Evolutionary conservation across 306 rosid species (phyloP).

Genomic region (Vicia sativa): DNA sequence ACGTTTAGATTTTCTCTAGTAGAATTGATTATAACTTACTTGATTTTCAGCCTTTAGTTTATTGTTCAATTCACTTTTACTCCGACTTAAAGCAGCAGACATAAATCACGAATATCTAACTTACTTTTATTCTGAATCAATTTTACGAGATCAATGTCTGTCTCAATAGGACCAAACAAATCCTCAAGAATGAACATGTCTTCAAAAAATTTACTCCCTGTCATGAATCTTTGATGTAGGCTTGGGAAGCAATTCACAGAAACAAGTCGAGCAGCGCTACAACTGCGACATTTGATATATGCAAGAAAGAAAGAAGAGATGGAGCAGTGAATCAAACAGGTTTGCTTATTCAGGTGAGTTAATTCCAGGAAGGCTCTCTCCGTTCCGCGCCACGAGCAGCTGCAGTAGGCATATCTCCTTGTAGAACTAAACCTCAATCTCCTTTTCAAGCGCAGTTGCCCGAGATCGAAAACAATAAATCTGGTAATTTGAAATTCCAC

Average conservation of each 20-base stretch:
- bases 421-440: constrained; percentile 57
- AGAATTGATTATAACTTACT: background rate
- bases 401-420: constrained; percentile 65
- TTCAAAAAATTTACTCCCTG: no score
- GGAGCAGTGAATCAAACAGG: constrained; percentile 54
- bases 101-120: no score
- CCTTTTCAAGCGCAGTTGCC: constrained; percentile 55
- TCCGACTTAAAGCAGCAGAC: no score
- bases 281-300: constrained; percentile 46
- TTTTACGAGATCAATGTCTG: no score
- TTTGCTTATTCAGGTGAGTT: constrained; percentile 65
- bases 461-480: constrained; percentile 47
- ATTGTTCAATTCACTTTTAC: background rate
- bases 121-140: no score
- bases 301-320: constrained; percentile 52
- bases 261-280: constrained; percentile 47
- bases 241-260: constrained; percentile 58
- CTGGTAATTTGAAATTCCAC: constrained; percentile 41
- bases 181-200: no score
- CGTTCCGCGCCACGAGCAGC: constrained; percentile 65
- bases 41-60: background rate
- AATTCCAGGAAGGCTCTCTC: constrained; percentile 62
- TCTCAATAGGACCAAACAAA: no score
- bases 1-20: background rate
- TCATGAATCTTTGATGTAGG: constrained; percentile 45